Base-by-base conservation (phyloP, 2,329 filamentous ascomycete species). In the Lojkania enalia region DNA sequence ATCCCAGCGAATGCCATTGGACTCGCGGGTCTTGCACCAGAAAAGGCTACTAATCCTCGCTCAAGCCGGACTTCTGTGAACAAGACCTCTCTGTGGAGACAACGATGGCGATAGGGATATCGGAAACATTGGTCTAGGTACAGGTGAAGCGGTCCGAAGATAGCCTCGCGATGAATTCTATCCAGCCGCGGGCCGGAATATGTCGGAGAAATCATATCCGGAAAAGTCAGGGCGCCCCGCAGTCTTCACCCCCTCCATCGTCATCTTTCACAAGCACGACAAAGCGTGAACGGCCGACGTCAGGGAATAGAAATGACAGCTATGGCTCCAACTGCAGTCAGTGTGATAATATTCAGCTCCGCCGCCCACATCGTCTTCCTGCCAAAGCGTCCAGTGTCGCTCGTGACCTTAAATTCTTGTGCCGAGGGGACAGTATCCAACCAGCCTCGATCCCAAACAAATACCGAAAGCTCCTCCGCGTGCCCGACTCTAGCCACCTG, bases 401-500 rank as follows among this genome's bases (percentile, higher is more conserved):
- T 51, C 55, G 56, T 64, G 64, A 62, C 64, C 55, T 42, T 36
- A 44, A 46, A 53, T 47, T 21, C 40, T 35, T 44, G 51, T 64
- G 63, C 66, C 66, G 65, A 67, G 66, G 66, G 54, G 48, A 44
- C 42, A 46, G 32, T 45, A 52, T 57, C 58, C 59, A 61, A 57
- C 61, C 57, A 56, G 48, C 52, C 40, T 44, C 40, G 40, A 44
- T 56, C 35, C 47, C 55, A 64, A 61, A 55, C 56, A 56, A 57
- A 61, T 63, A 60, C 59, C 65, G 61, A 63, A 57, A 46, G 48
- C 46, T 58, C 54, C 55, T 65, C 64, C 64, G 64, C 60, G 54
- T 60, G 63, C 53, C 65, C 66, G 66, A 64, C 51, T 64, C 58
- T 70, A 70, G 59, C 66, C 66, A 67, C 58, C 52, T 55, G 51